These are phyloP conservation scores for Penstemon davidsonii DNA, from an alignment of 257 asterid genomes.

Conservation along the genomic window DNA sequence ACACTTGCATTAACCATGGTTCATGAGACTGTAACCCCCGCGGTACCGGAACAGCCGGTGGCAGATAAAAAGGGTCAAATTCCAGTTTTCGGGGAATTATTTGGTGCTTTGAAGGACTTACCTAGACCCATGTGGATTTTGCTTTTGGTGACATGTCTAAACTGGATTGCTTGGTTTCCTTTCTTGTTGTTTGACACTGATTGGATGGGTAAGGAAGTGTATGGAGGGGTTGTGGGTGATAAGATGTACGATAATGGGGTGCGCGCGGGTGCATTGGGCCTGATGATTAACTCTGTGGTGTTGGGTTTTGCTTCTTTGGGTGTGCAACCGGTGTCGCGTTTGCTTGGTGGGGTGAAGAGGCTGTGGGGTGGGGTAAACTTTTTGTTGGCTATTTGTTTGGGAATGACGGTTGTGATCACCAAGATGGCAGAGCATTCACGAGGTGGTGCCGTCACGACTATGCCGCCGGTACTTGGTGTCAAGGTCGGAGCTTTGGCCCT, in stretches of 20 bases:
- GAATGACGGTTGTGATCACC: slow-evolving; percentile 64
- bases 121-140: slow-evolving; percentile 72
- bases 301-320: slow-evolving; percentile 64
- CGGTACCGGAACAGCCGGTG: slow-evolving; percentile 12
- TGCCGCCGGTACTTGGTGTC: slow-evolving; percentile 46
- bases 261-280: slow-evolving; percentile 80
- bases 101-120: slow-evolving; percentile 58
- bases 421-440: slow-evolving; percentile 58
- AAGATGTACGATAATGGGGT: slow-evolving; percentile 62
- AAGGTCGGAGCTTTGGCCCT: slow-evolving; percentile 62
- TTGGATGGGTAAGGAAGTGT: slow-evolving; percentile 83
- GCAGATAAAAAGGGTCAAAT: slow-evolving; percentile 20
- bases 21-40: slow-evolving; percentile 18
- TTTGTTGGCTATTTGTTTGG: slow-evolving; percentile 65
- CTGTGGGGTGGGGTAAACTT: slow-evolving; percentile 82
- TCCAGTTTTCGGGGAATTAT: slow-evolving; percentile 63
- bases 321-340: slow-evolving; percentile 50
- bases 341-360: slow-evolving; percentile 56
- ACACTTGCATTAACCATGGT: slow-evolving; percentile 47
- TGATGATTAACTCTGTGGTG: slow-evolving; percentile 72
- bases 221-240: slow-evolving; percentile 56
- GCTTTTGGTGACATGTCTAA: slow-evolving; percentile 56
- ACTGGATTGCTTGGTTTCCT: slow-evolving; percentile 80
- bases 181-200: slow-evolving; percentile 74
- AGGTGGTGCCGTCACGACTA: slow-evolving; percentile 23